These are phyloP conservation scores for Alternaria incomplexa DNA, from an alignment of 2,329 filamentous ascomycete genomes.

Conservation along the genomic window DNA sequence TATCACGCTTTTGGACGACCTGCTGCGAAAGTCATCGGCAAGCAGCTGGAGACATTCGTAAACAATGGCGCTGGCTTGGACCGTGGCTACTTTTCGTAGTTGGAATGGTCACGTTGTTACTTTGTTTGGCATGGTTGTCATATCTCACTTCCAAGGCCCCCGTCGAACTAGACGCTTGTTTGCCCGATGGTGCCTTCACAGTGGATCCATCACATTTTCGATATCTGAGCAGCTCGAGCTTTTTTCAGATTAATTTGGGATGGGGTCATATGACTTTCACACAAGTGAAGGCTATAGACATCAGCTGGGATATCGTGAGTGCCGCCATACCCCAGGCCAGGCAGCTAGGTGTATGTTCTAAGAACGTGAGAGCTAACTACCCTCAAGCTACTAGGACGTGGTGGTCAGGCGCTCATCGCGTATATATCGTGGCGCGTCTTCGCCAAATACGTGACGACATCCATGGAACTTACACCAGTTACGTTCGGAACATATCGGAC, in stretches of 20 bases:
- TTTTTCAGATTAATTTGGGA: conserved; percentile 31
- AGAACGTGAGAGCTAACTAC: not conserved
- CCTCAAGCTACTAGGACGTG: conserved; percentile 4
- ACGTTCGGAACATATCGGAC: conserved; percentile 25
- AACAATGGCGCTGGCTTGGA: not conserved
- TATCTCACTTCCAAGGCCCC: too few species aligned
- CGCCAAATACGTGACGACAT: conserved; percentile 23
- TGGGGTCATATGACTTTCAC: conserved; percentile 21
- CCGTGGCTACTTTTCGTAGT: not conserved
- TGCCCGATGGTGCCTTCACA: conserved; percentile 15
- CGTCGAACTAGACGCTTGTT: not conserved
- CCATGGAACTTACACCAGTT: conserved; percentile 25
- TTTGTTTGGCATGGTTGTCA: not conserved
- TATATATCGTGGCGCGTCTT: conserved; percentile 25
- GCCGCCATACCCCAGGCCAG: not conserved
- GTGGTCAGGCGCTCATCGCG: conserved; percentile 27
- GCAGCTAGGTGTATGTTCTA: not conserved
- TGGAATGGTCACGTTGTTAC: not conserved
- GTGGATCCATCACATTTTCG: conserved; percentile 5
- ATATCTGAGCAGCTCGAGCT: conserved; percentile 13
- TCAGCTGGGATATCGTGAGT: conserved; percentile 28
- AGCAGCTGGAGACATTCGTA: conserved; percentile 2
- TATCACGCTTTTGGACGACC: not conserved
- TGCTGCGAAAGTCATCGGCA: not conserved
- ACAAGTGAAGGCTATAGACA: conserved; percentile 27